phyloP scores from a whole-genome alignment of 345 rosid species.

The Salix viminalis region DNA sequence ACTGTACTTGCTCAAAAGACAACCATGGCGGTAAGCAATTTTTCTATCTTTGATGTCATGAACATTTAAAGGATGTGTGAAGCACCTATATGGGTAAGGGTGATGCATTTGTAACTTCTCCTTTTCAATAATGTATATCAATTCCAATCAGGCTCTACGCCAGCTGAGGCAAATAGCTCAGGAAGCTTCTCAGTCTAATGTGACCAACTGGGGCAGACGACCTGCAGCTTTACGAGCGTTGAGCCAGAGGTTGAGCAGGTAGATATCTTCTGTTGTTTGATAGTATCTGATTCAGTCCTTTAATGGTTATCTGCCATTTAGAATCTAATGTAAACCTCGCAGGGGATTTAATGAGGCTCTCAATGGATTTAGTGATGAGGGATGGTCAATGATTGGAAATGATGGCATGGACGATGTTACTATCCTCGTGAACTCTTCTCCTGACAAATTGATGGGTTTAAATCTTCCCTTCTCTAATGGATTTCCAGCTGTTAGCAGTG shows the following conservation, averaged over 20 bases:
- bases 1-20: slow-evolving; percentile 93
- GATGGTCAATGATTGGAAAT: slow-evolving; percentile 90
- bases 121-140: slow-evolving; percentile 1
- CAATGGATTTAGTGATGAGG: slow-evolving; percentile 93
- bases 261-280: slow-evolving; percentile 16
- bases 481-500: slow-evolving; percentile 72
- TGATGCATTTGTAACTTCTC: not conserved
- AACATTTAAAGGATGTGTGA: not conserved
- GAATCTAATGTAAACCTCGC: slow-evolving; percentile 14
- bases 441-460: slow-evolving; percentile 89
- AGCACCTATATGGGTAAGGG: not conserved
- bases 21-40: slow-evolving; percentile 77
- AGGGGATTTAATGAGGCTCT: slow-evolving; percentile 98
- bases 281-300: not conserved
- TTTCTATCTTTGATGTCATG: not conserved
- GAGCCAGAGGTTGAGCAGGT: slow-evolving; percentile 98
- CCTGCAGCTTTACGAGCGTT: slow-evolving; percentile 93
- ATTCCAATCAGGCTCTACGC: slow-evolving; percentile 63
- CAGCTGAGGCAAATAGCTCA: slow-evolving; percentile 93
- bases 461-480: slow-evolving; percentile 81
- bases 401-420: slow-evolving; percentile 98
- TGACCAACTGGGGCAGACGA: slow-evolving; percentile 85
- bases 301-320: not conserved
- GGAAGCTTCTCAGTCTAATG: slow-evolving; percentile 79
- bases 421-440: slow-evolving; percentile 84